Base-by-base conservation (phyloP, 2,329 filamentous ascomycete genomes). In the Septoria linicola region DNA sequence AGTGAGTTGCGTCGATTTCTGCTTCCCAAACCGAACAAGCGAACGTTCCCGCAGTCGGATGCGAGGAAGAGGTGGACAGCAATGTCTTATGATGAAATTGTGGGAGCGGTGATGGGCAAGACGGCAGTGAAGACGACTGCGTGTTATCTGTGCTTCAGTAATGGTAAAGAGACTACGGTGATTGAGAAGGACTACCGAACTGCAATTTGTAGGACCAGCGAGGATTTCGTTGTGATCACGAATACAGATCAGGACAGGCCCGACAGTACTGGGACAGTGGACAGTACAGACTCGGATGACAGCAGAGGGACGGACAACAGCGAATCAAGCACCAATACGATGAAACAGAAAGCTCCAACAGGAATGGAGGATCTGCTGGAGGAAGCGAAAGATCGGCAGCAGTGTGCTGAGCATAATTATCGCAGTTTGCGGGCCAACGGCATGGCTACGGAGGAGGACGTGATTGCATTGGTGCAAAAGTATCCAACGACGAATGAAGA, bases 141-240 rank as follows among this genome's bases (percentile, higher is more conserved):
- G 1, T 80, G 78, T 31, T 84, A 84, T 59, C 59, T 84, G 1
- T 76, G 77, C 23, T 74, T 83, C 55, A 77, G 78, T 55, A 73
- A 80, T 40, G 78, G 78, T 0, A 47, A 53, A 0, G 66, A 71
- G 37, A 76, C 76, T 2, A 63, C 74, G 1, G 70, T 78, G 0
- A 68, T 84, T 40, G 80, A 83, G 57, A 83, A 84, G 60, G 80
- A 84, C 58, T 71, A 76, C 47, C 41, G 60, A 2, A 73, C 64
- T 1, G 79, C 76, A 2, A 69, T 69, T 1, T 59, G 76, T 4
- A 70, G 72, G n/a, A 69, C 68, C 1, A 76, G 74, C 2, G 63
- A 65, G 1, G 68, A 73, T 1, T 83, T 84, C 60, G 74, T 83
- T 31, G 72, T 76, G 2, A 72, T 75, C 8, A 82, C 80, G 1